Conservation (phyloP, 2,329 filamentous ascomycete species). For the Pezicula neosporulosa region DNA sequence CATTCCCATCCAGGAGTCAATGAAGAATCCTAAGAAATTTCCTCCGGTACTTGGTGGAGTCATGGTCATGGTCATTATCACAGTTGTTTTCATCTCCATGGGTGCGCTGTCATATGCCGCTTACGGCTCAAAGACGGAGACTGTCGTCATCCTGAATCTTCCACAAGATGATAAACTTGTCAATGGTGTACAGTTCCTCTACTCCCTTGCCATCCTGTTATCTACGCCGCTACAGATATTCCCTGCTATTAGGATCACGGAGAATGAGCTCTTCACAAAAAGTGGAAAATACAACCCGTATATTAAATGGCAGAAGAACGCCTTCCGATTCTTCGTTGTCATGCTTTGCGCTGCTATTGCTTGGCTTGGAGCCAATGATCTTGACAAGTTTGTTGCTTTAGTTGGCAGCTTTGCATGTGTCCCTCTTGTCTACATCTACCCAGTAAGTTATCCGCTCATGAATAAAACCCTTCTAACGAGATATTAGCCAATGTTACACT, state of each 20-base stretch:
- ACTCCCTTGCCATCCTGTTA: conserved; percentile 94
- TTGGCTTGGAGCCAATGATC: conserved; percentile 86
- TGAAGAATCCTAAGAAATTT: conserved; percentile 89
- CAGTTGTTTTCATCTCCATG: conserved; percentile 83
- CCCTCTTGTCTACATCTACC: conserved; percentile 95
- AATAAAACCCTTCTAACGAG: conserved; percentile 5
- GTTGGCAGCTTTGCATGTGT: conserved; percentile 98
- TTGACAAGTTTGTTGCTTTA: conserved; percentile 96
- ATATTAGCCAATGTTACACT: conserved; percentile 80
- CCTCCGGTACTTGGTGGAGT: conserved; percentile 82
- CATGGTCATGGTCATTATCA: conserved; percentile 97
- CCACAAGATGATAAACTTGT: conserved; percentile 94
- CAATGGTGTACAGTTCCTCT: conserved; percentile 93
- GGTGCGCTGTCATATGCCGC: conserved; percentile 94
- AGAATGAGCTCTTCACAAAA: conserved; percentile 88
- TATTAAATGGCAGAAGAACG: conserved; percentile 99
- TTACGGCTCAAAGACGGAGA: conserved; percentile 92
- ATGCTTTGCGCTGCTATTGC: conserved; percentile 82
- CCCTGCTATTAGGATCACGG: conserved; percentile 93
- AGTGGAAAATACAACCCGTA: conserved; percentile 97
- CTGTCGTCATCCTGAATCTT: conserved; percentile 92
- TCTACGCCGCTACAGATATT: conserved; percentile 96
- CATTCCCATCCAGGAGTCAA: conserved; percentile 96
- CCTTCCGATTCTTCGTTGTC: conserved; percentile 92
- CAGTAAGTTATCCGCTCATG: conserved; percentile 57